Base-by-base conservation (phyloP, 495 filamentous ascomycete genomes). In the Hypoxylon perforatum region DNA sequence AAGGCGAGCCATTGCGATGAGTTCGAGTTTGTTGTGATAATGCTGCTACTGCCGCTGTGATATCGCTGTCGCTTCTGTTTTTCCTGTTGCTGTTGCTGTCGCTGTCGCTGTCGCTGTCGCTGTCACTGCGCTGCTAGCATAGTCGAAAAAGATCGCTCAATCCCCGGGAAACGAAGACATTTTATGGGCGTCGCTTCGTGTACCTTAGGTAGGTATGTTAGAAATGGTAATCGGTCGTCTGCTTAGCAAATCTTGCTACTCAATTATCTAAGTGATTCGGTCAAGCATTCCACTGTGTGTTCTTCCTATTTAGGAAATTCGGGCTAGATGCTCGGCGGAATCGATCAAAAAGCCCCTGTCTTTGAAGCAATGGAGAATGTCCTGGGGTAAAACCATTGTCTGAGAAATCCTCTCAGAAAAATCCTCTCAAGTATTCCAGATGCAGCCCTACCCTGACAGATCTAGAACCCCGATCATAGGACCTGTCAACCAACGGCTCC, bases 251-350 rank as follows among this genome's bases (percentile, higher is more conserved):
- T 17, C 9, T 25, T 23, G 10, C 35, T n/a, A n/a, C n/a, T n/a
- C n/a, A n/a, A n/a, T 54, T 3, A 11, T 48, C 45, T 35, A 11
- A 25, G 19, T 23, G 10, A 12, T 23, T 25, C 49, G 18, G 28
- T 22, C 36, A 25, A 1, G 10, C 25, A 15, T 54, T 25, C 35
- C 50, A 36, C 12, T 42, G 18, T 15, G 18, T 41, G n/a, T n/a
- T n/a, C 19, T 42, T 54, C 35, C 50, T 54, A n/a, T 54, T 54
- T 8, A 14, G 50, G 35, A 18, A 54, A 54, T 54, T 54, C 50
- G 30, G 6, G 22, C 30, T 7, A 28, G 18, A 42, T 41, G 10
- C 12, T 41, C 33, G 50, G 50, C 50, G 50, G 35, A 41, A 41
- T 54, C 36, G 35, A 41, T 39, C 50, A 54, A 54, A 54, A 35